Evolutionary conservation across 2,329 filamentous ascomycete genomes (phyloP).

Genomic region (Lasiodiplodia citricola): DNA sequence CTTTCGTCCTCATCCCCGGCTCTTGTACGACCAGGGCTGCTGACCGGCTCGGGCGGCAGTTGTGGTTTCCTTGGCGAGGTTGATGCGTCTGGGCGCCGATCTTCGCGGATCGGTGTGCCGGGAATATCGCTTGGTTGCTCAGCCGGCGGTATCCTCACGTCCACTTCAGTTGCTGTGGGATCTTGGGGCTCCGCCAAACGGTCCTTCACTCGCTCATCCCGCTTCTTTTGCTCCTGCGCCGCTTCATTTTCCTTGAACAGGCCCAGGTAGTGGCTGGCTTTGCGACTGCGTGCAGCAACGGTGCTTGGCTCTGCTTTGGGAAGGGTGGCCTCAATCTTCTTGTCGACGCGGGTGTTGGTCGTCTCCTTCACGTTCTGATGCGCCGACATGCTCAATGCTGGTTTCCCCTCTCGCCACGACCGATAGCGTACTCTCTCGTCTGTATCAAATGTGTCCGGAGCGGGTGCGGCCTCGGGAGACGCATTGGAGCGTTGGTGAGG

Average conservation of each 20-base stretch:
- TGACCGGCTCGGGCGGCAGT: conserved; percentile 9
- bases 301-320: conserved; percentile 60
- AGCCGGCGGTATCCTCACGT: neutral
- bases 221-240: conserved; percentile 57
- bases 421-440: conserved; percentile 54
- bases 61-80: conserved; percentile 22
- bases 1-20: neutral
- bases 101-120: conserved; percentile 14
- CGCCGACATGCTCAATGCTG: conserved; percentile 45
- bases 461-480: conserved; percentile 31
- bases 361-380: conserved; percentile 49
- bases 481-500: conserved; percentile 41
- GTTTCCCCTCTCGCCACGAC: conserved; percentile 56
- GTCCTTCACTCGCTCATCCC: conserved; percentile 45
- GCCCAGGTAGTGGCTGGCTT: conserved; percentile 69
- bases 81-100: conserved; percentile 16
- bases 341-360: conserved; percentile 58
- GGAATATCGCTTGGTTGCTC: conserved; percentile 2
- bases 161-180: neutral
- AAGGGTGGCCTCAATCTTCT: conserved; percentile 67
- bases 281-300: conserved; percentile 64
- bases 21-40: neutral
- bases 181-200: conserved; percentile 29
- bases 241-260: conserved; percentile 68
- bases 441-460: conserved; percentile 36